Percentiles rank a stretch among this genome's conserved stretches.
Evolutionary conservation across 257 asterid genomes (phyloP).

Genomic region (Linderniella brevidens): DNA sequence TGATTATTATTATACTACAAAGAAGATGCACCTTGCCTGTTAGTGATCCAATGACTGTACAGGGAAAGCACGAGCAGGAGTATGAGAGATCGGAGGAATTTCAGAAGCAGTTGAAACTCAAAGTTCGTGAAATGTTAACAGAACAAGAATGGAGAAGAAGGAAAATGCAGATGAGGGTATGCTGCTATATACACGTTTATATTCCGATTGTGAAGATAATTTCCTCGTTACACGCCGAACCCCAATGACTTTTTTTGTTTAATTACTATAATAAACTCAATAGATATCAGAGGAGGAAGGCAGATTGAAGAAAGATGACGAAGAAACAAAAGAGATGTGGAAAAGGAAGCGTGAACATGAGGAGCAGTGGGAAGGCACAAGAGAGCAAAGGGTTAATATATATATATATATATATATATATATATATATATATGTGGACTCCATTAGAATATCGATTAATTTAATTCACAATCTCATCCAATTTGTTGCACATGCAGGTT

Average conservation of each 20-base stretch:
- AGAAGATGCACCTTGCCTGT: neutral
- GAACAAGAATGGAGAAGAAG: conserved; percentile 99
- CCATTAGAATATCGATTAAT: neutral
- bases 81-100: conserved; percentile 67
- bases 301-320: conserved; percentile 96
- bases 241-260: too few species aligned
- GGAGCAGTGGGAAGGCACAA: conserved; percentile 99
- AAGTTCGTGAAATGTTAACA: conserved; percentile 88
- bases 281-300: conserved; percentile 99
- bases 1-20: neutral
- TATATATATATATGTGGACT: conserved; percentile 9
- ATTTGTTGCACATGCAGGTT: conserved; percentile 30
- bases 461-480: neutral
- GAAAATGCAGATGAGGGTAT: conserved; percentile 98
- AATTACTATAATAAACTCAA: conserved; percentile 2
- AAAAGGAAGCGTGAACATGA: conserved; percentile 97
- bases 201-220: conserved; percentile 1
- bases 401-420: neutral
- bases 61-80: conserved; percentile 94
- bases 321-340: conserved; percentile 96
- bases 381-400: conserved; percentile 76
- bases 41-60: conserved; percentile 10
- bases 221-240: neutral
- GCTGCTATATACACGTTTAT: conserved; percentile 12
- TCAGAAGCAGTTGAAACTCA: conserved; percentile 76